Percentiles rank a stretch among this genome's conserved stretches.
Conservation (phyloP, 176 grass and related monocot genomes). For the Zea mays region Zm-B73-REFERENCE-NAM-5.0 NC_050097.1:228681501-228682000, state of each 20-base stretch:
- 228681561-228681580: not conserved
- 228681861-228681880: not conserved
- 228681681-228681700: not conserved
- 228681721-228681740: slow-evolving; percentile 80
- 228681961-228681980: slow-evolving; percentile 95
- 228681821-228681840: not conserved
- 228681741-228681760: slow-evolving; percentile 85
- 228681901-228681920: slow-evolving; percentile 69
- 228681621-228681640: not conserved
- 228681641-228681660: not conserved
- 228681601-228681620: not conserved
- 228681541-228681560: not conserved
- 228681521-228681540: not conserved
- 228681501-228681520: too few species aligned
- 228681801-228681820: slow-evolving; percentile 55
- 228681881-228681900: not conserved
- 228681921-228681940: slow-evolving; percentile 84
- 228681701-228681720: slow-evolving; percentile 73
- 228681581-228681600: not conserved
- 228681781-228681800: slow-evolving; percentile 70
- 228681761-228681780: slow-evolving; percentile 90
- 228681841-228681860: slow-evolving; percentile 9
- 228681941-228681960: slow-evolving; percentile 99
- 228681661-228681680: not conserved
- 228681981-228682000: slow-evolving; percentile 98